Evolutionary conservation across 148 eudicot species (phyloP).

Genomic region (Rhododendron griersonianum): DNA sequence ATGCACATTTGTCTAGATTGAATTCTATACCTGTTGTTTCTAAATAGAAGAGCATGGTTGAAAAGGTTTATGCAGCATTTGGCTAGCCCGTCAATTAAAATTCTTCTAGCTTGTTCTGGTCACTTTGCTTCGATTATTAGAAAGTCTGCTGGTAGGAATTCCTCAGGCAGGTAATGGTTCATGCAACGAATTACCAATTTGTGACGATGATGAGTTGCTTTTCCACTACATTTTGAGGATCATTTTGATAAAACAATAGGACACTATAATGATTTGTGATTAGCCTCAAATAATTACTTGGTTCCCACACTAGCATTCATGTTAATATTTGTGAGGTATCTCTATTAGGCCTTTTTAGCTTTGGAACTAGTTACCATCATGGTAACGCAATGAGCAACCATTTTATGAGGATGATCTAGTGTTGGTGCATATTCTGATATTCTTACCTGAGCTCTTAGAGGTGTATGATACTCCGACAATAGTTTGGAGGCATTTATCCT

Average conservation of each 20-base stretch:
- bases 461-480: background rate
- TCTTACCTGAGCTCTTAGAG: background rate
- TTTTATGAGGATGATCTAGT: background rate
- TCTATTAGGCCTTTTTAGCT: background rate
- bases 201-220: background rate
- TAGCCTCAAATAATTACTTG: background rate
- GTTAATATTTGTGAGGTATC: background rate
- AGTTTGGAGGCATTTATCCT: background rate
- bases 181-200: background rate
- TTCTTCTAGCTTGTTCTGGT: background rate
- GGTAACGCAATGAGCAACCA: background rate
- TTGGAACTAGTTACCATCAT: conserved; percentile 1
- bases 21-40: background rate
- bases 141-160: background rate
- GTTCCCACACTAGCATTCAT: background rate
- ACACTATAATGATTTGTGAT: background rate
- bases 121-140: background rate
- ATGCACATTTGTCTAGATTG: background rate
- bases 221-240: background rate
- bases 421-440: background rate
- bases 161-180: background rate
- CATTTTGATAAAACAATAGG: background rate
- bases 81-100: background rate
- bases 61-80: background rate
- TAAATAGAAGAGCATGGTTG: background rate